Percentiles rank a stretch among this genome's conserved stretches.
These are phyloP conservation scores for Phytophthora tubulina DNA, from an alignment of 352 stramenopile species.

Conservation along the genomic window DNA sequence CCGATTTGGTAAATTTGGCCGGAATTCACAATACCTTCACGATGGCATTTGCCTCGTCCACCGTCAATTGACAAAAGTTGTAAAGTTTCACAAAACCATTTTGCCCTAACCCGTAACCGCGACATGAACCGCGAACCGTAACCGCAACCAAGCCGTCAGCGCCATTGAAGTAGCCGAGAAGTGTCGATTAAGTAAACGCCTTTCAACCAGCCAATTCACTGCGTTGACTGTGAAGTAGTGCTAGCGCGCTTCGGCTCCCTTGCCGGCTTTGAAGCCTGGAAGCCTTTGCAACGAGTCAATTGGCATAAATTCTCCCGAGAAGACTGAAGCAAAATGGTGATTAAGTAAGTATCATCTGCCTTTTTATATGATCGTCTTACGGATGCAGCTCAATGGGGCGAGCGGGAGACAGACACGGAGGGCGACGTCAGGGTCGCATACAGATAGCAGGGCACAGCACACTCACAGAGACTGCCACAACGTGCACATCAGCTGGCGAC, in stretches of 20 bases:
- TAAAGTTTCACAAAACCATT: neutral
- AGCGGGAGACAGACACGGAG: slow-evolving; percentile 4
- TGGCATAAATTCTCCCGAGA: slow-evolving; percentile 91
- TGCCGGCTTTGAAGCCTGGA: slow-evolving; percentile 17
- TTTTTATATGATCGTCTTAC: slow-evolving; percentile 1
- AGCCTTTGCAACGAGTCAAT: slow-evolving; percentile 63
- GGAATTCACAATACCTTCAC: too few relatives aligned
- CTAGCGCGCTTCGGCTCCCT: slow-evolving; percentile 30
- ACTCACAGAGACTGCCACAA: too few relatives aligned
- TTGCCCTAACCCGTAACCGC: slow-evolving; percentile 9
- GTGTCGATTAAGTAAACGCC: slow-evolving; percentile 51
- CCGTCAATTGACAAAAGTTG: too few relatives aligned
- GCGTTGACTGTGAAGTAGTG: slow-evolving; percentile 60
- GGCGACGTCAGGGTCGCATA: neutral
- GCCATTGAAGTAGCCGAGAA: slow-evolving; percentile 2
- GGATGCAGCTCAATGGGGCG: neutral
- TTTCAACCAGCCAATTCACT: slow-evolving; percentile 86
- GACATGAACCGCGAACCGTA: slow-evolving; percentile 31
- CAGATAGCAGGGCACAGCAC: neutral
- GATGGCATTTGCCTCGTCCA: too few relatives aligned
- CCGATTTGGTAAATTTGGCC: too few relatives aligned
- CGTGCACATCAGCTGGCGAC: too few relatives aligned
- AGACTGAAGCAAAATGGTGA: slow-evolving; percentile 92
- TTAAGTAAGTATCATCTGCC: slow-evolving; percentile 79
- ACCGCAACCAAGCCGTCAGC: neutral